phyloP scores from a whole-genome alignment of 164 flowering plant genomes.

The Umbilicus rupestris region DNA sequence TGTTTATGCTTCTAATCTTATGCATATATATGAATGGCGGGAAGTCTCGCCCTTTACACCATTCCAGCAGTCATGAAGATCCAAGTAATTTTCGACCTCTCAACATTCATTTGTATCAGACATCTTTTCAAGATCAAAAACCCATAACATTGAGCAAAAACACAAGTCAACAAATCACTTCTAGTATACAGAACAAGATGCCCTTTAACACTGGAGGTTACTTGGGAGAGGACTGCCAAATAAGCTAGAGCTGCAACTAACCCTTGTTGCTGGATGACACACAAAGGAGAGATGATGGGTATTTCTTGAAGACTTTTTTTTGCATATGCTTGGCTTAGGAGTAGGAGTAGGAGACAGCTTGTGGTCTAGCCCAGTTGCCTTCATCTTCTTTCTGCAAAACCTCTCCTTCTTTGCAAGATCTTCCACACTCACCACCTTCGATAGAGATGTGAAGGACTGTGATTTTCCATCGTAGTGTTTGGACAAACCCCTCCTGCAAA shows the following conservation, averaged over 20 bases:
- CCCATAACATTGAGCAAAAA: not conserved
- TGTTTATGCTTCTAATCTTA: too few relatives aligned
- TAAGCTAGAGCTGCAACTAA: not conserved
- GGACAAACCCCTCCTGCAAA: slow-evolving; percentile 75
- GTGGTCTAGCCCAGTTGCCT: slow-evolving; percentile 31
- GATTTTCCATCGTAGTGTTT: slow-evolving; percentile 64
- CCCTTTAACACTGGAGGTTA: slow-evolving; percentile 1
- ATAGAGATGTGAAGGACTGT: slow-evolving; percentile 59
- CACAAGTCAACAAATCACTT: not conserved
- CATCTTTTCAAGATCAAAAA: not conserved
- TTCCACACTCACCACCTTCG: slow-evolving; percentile 46
- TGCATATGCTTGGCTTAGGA: slow-evolving; percentile 44
- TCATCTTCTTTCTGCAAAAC: slow-evolving; percentile 40
- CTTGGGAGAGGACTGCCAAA: slow-evolving; percentile 4
- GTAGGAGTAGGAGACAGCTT: slow-evolving; percentile 27
- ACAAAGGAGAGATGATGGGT: slow-evolving; percentile 8
- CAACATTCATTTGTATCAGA: too few relatives aligned
- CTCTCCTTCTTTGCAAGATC: slow-evolving; percentile 62
- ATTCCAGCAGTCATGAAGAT: too few relatives aligned
- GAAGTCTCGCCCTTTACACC: too few relatives aligned
- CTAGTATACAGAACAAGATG: not conserved
- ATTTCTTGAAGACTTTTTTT: slow-evolving; percentile 41
- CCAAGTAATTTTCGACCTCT: too few relatives aligned
- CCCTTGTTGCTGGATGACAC: not conserved
- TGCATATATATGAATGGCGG: too few relatives aligned